A percentile compares a stretch with the other conserved stretches of the same genome.
phyloP scores from a whole-genome alignment of 106 monocot species.

The Dioscorea dumetorum region DNA sequence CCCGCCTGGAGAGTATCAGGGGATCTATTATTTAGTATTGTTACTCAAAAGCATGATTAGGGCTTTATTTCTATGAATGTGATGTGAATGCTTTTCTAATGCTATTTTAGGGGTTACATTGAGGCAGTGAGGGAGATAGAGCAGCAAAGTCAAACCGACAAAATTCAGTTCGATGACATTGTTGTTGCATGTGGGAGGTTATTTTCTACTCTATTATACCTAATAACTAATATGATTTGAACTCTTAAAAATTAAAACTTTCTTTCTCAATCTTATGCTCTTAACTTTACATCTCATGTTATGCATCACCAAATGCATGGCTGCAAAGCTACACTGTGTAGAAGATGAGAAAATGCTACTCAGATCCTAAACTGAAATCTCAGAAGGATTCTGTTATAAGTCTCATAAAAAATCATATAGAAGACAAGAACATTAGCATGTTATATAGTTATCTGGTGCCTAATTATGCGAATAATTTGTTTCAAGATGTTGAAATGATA shows the following conservation, averaged over 20 bases:
- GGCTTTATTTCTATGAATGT: no score
- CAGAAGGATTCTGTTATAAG: no score
- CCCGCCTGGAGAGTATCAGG: no score
- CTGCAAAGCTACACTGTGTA: background rate
- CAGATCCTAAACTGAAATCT: background rate
- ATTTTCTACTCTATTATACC: background rate
- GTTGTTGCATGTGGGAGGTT: constrained; percentile 98
- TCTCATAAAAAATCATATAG: background rate
- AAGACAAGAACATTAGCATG: background rate
- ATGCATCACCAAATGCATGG: background rate
- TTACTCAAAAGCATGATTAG: no score
- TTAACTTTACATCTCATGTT: background rate
- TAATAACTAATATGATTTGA: background rate
- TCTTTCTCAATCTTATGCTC: background rate
- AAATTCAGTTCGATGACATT: constrained; percentile 70
- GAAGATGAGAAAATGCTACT: background rate
- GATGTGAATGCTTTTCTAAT: background rate
- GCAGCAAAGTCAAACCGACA: constrained; percentile 44
- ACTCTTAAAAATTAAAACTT: background rate
- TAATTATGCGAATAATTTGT: background rate
- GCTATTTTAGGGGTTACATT: constrained; percentile 79
- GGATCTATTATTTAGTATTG: no score
- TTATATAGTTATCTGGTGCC: background rate
- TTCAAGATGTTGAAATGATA: background rate
- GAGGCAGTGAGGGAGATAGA: constrained; percentile 94